These are phyloP conservation scores for Tarenaya hassleriana DNA, from an alignment of 345 rosid species.

Conservation along the genomic window DNA sequence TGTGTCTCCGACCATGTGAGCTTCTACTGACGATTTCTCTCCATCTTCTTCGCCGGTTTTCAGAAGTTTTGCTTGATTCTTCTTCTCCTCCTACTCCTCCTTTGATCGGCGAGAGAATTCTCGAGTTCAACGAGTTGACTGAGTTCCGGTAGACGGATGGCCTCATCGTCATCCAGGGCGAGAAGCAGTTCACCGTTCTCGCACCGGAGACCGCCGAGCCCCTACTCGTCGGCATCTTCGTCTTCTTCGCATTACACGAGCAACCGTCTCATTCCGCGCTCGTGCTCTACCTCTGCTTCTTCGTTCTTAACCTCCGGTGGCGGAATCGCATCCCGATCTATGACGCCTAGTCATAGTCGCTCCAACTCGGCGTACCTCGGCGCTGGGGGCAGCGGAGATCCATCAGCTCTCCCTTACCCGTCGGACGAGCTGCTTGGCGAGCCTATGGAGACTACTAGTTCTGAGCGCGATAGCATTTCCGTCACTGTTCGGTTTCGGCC, in stretches of 20 bases:
- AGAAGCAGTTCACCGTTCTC: conserved; percentile 85
- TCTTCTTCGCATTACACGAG: conserved; percentile 45
- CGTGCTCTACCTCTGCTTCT: conserved; percentile 69
- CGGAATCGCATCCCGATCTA: conserved; percentile 63
- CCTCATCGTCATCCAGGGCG: conserved; percentile 74
- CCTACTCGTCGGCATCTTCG: conserved; percentile 72
- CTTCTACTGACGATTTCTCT: conserved; percentile 60
- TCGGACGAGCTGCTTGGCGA: conserved; percentile 69
- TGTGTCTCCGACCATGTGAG: conserved; percentile 73
- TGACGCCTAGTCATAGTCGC: conserved; percentile 64
- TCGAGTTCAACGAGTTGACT: conserved; percentile 40
- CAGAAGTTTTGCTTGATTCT: conserved; percentile 9
- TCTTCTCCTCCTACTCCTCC: conserved; percentile 5
- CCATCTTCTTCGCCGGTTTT: conserved; percentile 18
- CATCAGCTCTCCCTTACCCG: conserved; percentile 46
- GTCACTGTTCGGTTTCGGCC: conserved; percentile 98
- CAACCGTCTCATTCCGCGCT: conserved; percentile 60
- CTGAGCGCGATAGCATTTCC: conserved; percentile 83
- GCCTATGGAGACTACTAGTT: conserved; percentile 48
- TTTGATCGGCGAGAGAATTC: conserved; percentile 30
- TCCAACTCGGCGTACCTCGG: conserved; percentile 48
- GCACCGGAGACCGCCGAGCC: conserved; percentile 59
- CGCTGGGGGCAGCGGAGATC: conserved; percentile 33
- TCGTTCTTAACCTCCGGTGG: conserved; percentile 34
- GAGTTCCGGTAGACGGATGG: conserved; percentile 42